phyloP scores from a whole-genome alignment of 768 basidiomycete genomes.

The Leccinum variicolor region DNA sequence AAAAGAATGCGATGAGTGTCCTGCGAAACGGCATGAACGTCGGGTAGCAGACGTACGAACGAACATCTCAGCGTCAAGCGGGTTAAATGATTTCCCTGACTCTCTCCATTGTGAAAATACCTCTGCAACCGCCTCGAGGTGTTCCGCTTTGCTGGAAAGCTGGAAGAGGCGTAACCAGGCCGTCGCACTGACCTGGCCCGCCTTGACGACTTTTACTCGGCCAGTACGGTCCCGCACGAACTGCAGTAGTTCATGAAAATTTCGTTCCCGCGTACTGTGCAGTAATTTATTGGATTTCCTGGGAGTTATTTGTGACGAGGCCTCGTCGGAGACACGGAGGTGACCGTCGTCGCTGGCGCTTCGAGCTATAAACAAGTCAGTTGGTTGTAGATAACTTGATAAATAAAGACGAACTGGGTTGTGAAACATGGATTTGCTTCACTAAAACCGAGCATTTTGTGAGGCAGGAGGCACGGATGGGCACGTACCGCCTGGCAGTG shows the following conservation, averaged over 20 bases:
- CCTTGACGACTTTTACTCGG: conserved; percentile 25
- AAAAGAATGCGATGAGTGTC: neutral
- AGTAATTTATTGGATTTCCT: neutral
- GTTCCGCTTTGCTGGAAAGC: conserved; percentile 46
- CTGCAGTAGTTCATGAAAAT: conserved; percentile 23
- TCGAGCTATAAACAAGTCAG: conserved; percentile 15
- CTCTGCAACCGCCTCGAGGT: conserved; percentile 45
- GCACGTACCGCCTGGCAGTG: conserved; percentile 9
- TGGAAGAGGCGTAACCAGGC: conserved; percentile 51
- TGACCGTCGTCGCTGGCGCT: conserved; percentile 6
- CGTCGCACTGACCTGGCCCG: conserved; percentile 39
- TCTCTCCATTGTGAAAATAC: conserved; percentile 52
- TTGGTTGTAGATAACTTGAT: neutral
- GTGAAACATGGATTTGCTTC: conserved; percentile 20
- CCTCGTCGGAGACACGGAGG: conserved; percentile 8
- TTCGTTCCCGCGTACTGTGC: conserved; percentile 14
- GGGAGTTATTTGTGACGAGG: neutral
- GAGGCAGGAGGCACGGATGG: conserved; percentile 1
- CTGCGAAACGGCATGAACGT: neutral
- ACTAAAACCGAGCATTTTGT: conserved; percentile 3
- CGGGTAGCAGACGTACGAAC: conserved; percentile 44
- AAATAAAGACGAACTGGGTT: conserved; percentile 19
- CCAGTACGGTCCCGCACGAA: conserved; percentile 30
- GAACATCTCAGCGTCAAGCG: conserved; percentile 44
- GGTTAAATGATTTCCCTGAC: conserved; percentile 37